Conservation (phyloP, 2,329 filamentous ascomycete genomes). For the Coniochaeta ligniaria region DNA sequence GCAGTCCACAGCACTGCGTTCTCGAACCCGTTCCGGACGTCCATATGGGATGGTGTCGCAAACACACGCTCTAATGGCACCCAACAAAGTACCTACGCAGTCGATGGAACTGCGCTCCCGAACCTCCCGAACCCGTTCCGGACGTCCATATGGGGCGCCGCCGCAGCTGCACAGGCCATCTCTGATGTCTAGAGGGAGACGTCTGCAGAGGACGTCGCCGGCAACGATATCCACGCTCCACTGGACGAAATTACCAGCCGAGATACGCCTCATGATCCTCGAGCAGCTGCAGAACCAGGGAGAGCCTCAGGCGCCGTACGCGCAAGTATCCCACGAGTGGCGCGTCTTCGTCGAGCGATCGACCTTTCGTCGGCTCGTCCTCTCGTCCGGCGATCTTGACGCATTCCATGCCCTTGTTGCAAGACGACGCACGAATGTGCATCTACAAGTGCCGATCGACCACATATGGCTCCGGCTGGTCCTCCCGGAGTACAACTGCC, state of each 20-base stretch:
- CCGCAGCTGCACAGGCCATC: background rate
- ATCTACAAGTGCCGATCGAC: background rate
- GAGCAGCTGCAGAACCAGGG: background rate
- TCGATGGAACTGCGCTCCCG: background rate
- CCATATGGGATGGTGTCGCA: too few relatives aligned
- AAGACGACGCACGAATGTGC: background rate
- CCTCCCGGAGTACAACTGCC: background rate
- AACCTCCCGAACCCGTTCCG: background rate
- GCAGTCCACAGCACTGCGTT: background rate
- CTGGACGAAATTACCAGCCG: background rate
- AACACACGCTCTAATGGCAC: too few relatives aligned
- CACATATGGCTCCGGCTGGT: conserved; percentile 1
- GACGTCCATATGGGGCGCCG: conserved; percentile 1
- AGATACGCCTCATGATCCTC: conserved; percentile 2
- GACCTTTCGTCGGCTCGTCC: background rate
- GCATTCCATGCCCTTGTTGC: background rate
- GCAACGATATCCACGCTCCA: background rate
- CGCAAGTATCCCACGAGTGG: conserved; percentile 1
- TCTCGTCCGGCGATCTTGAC: background rate
- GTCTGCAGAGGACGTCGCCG: background rate
- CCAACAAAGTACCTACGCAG: too few relatives aligned
- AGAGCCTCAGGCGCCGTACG: background rate
- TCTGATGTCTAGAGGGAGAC: too few relatives aligned
- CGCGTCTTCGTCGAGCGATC: background rate
- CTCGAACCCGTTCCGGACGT: background rate